Evolutionary conservation across 2,329 filamentous ascomycete genomes (phyloP), one percentile per base, ranked within the genome.

Genomic region (Aspergillus terreus): DNA sequence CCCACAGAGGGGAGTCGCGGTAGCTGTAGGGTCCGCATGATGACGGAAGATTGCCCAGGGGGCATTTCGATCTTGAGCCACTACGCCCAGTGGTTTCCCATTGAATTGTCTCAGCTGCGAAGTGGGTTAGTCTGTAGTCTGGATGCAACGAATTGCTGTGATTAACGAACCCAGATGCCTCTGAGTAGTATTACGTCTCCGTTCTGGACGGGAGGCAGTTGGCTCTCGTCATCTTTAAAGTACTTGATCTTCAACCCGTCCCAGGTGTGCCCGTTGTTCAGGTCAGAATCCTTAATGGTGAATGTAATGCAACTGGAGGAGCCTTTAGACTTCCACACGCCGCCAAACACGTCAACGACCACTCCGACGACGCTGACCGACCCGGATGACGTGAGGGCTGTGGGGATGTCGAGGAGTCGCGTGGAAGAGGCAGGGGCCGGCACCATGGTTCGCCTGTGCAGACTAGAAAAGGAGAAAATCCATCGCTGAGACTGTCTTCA

Each of bases 141-240:
- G 15, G 15, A 7, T 17, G 17, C 7, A 19, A 6, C 4, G 61
- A 68, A 36, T 71, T 71, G 60, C 17, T 44, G 54, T 60, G 40
- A 12, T 54, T 53, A 23, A 63, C 65, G 52, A 56, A 85, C 83
- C 67, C 79, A 85, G 44, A 78, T 76, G n/a, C 68, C 67, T 41
- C 79, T 77, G 12, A 91, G 59, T 4, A 90, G 66, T 4, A 90
- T 71, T n/a, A 89, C 74, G 68, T 92, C 88, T 4, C 81, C 80
- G 2, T 72, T 66, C 15, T 67, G 59, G 15, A 81, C 67, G 11
- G 68, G 65, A 4, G 82, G 80, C 19, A 81, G 54, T 21, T 63
- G 44, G 23, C 58, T 59, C 41, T 76, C 59, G 44, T 77, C 50
- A 1, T 75, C 67, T 25, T 78, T 74, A 65, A 94, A 92, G 46